These are phyloP conservation scores for Fusarium siculi DNA, from an alignment of 2,329 filamentous ascomycete species.

Conservation along the genomic window DNA sequence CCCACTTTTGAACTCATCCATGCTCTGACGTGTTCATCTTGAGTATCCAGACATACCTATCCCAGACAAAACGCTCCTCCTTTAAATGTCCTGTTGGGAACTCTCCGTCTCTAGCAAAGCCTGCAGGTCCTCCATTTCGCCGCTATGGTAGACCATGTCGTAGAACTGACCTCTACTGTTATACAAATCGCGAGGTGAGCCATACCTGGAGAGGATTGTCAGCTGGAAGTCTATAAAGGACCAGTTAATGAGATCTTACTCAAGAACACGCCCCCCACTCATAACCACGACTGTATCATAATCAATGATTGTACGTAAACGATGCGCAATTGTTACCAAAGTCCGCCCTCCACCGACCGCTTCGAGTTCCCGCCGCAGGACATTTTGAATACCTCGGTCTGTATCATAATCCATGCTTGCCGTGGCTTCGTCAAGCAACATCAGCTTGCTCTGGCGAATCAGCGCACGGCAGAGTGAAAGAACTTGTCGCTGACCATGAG, in stretches of 20 bases:
- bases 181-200: slow-evolving; percentile 60
- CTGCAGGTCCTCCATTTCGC: slow-evolving; percentile 60
- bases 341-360: slow-evolving; percentile 58
- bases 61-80: background rate
- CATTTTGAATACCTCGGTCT: slow-evolving; percentile 65
- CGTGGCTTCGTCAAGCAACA: slow-evolving; percentile 69
- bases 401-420: slow-evolving; percentile 70
- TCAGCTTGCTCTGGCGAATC: slow-evolving; percentile 64
- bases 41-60: background rate
- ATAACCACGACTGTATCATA: slow-evolving; percentile 69
- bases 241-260: slow-evolving; percentile 52
- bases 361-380: slow-evolving; percentile 61
- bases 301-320: slow-evolving; percentile 68
- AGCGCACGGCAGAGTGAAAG: slow-evolving; percentile 67
- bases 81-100: background rate
- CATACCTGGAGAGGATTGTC: slow-evolving; percentile 48
- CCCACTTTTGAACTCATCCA: background rate
- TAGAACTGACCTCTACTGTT: slow-evolving; percentile 59
- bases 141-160: slow-evolving; percentile 66
- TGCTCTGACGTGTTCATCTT: background rate
- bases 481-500: slow-evolving; percentile 68
- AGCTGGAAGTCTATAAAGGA: background rate
- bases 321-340: slow-evolving; percentile 68
- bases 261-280: slow-evolving; percentile 62
- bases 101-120: slow-evolving; percentile 44